These are phyloP conservation scores for Albugo laibachii DNA, from an alignment of 352 stramenopile genomes.

Conservation along the genomic window DNA sequence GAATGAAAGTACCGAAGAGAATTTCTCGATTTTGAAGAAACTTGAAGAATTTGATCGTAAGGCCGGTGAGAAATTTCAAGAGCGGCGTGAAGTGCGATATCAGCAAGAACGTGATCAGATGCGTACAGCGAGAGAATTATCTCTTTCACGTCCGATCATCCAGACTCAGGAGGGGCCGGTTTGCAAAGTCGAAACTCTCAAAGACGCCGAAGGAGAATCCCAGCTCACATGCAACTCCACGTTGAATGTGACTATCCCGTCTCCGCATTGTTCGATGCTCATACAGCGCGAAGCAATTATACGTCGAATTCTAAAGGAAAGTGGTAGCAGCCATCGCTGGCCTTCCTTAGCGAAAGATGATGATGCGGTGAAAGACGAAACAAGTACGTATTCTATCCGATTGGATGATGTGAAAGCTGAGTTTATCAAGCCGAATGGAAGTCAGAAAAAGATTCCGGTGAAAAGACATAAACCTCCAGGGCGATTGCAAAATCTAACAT, in stretches of 20 bases:
- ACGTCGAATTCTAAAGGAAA: slow-evolving; percentile 45
- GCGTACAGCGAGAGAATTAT: slow-evolving; percentile 16
- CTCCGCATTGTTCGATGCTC: slow-evolving; percentile 2
- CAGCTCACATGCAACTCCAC: too few relatives aligned
- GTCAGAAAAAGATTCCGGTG: too few relatives aligned
- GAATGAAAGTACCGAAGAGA: slow-evolving; percentile 13
- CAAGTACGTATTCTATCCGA: neutral
- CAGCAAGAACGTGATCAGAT: too few relatives aligned
- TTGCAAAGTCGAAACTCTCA: too few relatives aligned
- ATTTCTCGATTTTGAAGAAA: slow-evolving; percentile 19
- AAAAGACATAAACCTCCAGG: too few relatives aligned
- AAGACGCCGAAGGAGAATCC: too few relatives aligned
- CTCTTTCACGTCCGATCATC: neutral
- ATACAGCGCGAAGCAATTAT: slow-evolving; percentile 32
- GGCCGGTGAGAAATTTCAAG: slow-evolving; percentile 36
- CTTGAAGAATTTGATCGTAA: slow-evolving; percentile 41
- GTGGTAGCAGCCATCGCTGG: slow-evolving; percentile 26
- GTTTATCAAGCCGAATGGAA: neutral
- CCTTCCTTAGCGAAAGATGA: neutral
- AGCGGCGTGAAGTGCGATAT: too few relatives aligned
- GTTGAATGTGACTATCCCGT: too few relatives aligned
- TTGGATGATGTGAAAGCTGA: neutral
- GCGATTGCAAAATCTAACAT: too few relatives aligned
- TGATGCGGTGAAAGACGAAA: neutral
- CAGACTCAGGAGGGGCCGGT: too few relatives aligned